phyloP scores from a whole-genome alignment of 2,329 filamentous ascomycete species.

The Echinosphaeria canescens region DNA sequence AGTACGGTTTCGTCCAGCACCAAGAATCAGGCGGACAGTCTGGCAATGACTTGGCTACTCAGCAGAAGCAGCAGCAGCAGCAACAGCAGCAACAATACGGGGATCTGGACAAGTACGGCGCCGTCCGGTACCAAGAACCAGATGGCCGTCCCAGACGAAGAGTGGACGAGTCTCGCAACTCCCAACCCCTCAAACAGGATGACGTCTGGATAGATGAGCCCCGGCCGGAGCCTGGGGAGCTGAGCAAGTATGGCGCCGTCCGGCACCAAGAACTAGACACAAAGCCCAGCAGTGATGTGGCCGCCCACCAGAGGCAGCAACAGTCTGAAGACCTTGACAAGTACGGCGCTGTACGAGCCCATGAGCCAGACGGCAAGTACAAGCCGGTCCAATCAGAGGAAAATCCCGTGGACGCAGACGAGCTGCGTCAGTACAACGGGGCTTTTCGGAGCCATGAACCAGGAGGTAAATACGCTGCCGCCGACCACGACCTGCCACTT shows the following conservation, averaged over 20 bases:
- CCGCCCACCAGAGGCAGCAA: too few species aligned
- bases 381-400: background rate
- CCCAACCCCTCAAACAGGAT: slow-evolving; percentile 6
- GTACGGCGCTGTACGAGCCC: slow-evolving; percentile 9
- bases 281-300: too few species aligned
- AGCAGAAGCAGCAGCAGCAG: too few species aligned
- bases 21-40: slow-evolving; percentile 4
- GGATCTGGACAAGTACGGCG: slow-evolving; percentile 13
- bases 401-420: background rate
- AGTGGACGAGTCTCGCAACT: slow-evolving; percentile 1
- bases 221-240: too few species aligned
- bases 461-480: slow-evolving; percentile 6
- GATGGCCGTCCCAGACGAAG: too few species aligned
- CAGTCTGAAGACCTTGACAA: slow-evolving; percentile 7
- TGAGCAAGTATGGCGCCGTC: slow-evolving; percentile 12
- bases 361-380: slow-evolving; percentile 11
- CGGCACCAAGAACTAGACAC: slow-evolving; percentile 3
- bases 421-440: slow-evolving; percentile 3
- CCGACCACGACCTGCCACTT: too few species aligned
- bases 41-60: too few species aligned
- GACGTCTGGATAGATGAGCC: too few species aligned
- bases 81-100: slow-evolving; percentile 7
- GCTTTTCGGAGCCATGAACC: slow-evolving; percentile 4
- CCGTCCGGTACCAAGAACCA: slow-evolving; percentile 4
- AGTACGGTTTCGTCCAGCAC: slow-evolving; percentile 2